These are phyloP conservation scores for Plantago elongata DNA, from an alignment of 257 asterid genomes.

Conservation along the genomic window DNA sequence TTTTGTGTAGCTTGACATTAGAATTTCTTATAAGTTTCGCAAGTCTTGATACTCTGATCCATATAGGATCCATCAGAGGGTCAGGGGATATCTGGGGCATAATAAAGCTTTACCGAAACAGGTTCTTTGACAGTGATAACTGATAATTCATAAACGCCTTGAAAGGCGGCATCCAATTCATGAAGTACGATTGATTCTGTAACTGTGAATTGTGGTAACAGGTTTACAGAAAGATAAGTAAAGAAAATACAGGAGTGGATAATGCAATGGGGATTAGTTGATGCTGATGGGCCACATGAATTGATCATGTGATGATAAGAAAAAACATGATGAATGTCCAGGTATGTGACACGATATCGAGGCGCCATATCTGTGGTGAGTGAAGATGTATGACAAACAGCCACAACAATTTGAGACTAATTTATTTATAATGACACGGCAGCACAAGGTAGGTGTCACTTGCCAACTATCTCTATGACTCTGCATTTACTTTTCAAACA, in stretches of 20 bases:
- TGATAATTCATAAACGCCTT: too few relatives aligned
- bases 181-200: too few relatives aligned
- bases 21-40: too few relatives aligned
- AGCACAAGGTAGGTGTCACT: constrained; percentile 1
- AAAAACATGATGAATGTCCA: neutral
- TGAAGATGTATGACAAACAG: neutral
- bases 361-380: constrained; percentile 19
- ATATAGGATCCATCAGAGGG: too few relatives aligned
- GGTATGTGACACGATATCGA: constrained; percentile 17
- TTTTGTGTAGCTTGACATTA: too few relatives aligned
- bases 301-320: neutral
- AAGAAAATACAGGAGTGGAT: neutral
- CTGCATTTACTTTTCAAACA: neutral
- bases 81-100: too few relatives aligned
- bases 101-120: too few relatives aligned
- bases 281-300: neutral
- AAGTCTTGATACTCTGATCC: too few relatives aligned
- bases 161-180: too few relatives aligned
- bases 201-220: too few relatives aligned
- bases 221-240: too few relatives aligned
- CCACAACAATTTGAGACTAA: neutral
- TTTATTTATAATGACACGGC: neutral
- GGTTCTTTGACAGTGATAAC: too few relatives aligned
- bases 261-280: constrained; percentile 3
- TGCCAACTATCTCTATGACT: neutral